Conservation (phyloP, 1,284 basidiomycete species). For the Fomitopsis betulina region DNA sequence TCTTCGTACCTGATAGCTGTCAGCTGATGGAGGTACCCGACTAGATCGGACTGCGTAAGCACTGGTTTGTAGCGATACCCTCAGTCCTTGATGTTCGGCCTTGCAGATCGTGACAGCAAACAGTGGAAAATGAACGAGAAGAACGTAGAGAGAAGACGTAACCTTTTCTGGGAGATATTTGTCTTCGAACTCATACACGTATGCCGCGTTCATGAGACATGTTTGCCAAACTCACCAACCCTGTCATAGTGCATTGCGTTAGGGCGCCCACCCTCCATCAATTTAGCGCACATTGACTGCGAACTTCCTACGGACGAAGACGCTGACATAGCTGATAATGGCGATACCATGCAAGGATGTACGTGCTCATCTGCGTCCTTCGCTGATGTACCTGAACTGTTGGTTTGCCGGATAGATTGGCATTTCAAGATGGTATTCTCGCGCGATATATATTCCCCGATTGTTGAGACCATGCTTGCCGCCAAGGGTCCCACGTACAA, state of each 20-base stretch:
- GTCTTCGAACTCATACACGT: constrained; percentile 34
- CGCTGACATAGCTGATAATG: constrained; percentile 17
- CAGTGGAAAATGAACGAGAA: constrained; percentile 35
- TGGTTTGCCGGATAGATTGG: constrained; percentile 17
- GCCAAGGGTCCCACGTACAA: constrained; percentile 27
- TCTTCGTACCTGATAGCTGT: neutral
- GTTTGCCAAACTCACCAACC: neutral
- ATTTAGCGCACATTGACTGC: constrained; percentile 25
- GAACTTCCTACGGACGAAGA: constrained; percentile 26
- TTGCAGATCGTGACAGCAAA: constrained; percentile 38
- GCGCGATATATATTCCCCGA: constrained; percentile 21
- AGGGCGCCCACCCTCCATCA: constrained; percentile 26
- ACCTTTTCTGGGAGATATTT: constrained; percentile 42
- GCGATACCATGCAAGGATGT: constrained; percentile 24
- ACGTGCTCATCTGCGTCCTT: constrained; percentile 6
- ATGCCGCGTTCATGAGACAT: constrained; percentile 8
- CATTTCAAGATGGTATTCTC: constrained; percentile 24
- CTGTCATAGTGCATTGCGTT: constrained; percentile 23
- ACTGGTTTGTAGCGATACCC: constrained; percentile 3
- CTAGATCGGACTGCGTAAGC: constrained; percentile 29
- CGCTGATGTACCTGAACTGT: neutral
- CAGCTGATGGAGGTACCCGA: neutral
- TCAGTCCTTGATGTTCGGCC: neutral
- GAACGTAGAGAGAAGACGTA: constrained; percentile 34
- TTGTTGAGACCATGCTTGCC: constrained; percentile 23